A percentile compares a stretch with the other conserved stretches of the same genome.
Evolutionary conservation across 2,329 filamentous ascomycete species (phyloP).

Genomic region (Pyricularia grisea): DNA sequence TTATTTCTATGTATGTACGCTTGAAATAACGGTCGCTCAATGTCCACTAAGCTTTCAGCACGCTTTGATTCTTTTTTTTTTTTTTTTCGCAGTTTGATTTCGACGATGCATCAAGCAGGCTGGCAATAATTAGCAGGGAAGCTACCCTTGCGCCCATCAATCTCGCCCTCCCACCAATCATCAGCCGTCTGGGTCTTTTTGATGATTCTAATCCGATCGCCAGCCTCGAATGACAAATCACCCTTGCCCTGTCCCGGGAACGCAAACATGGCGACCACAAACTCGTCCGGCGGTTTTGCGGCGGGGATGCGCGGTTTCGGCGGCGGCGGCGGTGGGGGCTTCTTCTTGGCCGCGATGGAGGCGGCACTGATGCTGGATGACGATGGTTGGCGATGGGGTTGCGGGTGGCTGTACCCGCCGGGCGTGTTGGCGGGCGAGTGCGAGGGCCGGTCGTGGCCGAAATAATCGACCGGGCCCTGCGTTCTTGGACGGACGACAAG

Average conservation of each 20-base stretch:
- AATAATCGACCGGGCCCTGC: conserved; percentile 4
- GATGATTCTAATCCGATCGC: conserved; percentile 66
- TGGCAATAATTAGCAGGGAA: conserved; percentile 79
- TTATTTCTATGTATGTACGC: not conserved
- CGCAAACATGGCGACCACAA: conserved; percentile 64
- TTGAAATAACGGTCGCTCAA: not conserved
- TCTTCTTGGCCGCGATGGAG: conserved; percentile 48
- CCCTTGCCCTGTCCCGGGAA: conserved; percentile 61
- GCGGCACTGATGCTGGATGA: conserved; percentile 16
- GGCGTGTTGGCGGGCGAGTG: conserved; percentile 1
- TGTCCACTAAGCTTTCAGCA: not conserved
- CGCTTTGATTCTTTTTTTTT: not conserved
- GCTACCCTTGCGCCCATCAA: conserved; percentile 56
- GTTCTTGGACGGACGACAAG: conserved; percentile 6
- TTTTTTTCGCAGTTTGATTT: not conserved
- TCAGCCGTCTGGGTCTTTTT: conserved; percentile 73
- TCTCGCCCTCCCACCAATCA: conserved; percentile 82
- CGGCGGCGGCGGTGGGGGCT: conserved; percentile 63
- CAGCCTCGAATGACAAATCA: conserved; percentile 67
- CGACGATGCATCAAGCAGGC: conserved; percentile 7
- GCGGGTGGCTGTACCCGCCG: not conserved
- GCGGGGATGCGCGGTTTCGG: conserved; percentile 46
- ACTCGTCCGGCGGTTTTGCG: conserved; percentile 38
- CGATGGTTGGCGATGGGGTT: conserved; percentile 11
- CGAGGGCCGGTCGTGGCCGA: conserved; percentile 1